Evolutionary conservation across 225 moss, liverwort and hornwort genomes (phyloP), one percentile per base, ranked within the genome.

Genomic region (Climacium dendroides): DNA sequence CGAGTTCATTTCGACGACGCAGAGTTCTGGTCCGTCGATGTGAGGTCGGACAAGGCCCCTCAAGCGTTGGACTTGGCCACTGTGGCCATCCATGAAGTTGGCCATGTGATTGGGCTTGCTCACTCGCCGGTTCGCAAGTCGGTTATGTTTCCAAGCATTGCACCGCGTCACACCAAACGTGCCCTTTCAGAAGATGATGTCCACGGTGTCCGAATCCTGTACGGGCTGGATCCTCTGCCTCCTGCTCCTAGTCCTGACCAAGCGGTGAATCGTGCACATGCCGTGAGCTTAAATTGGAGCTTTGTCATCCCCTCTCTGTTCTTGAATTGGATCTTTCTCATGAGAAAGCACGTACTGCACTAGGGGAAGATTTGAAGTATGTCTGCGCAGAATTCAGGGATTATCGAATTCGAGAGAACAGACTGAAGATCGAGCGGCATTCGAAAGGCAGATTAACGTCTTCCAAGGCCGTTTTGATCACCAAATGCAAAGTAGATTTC

Each of bases 141-240:
- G 20, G 92, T 94, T 59, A 93, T 94, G 94, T 94, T 91, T 87
- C 93, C 92, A 62, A 94, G 80, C 84, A 92, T 94, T 85, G 88
- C 90, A 34, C 92, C 93, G 18, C 90, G 87, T 80, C 90, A 87
- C 53, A 84, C 85, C 37, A 94, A 57, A 87, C 89, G 89, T 22
- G 71, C 62, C 41, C 90, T 93, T 79, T 90, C 93, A 13, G 88
- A 90, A 17, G 93, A 93, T 57, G 94, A 93, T 50, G 87, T 93
- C 24, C 85, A 87, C 79, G 94, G 93, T 35, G 85, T 89, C 63
- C 91, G 85, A 86, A 73, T 88, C 59, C 58, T 93, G 62, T 93
- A 93, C 37, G 94, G 93, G 32, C 53, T 89, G 63, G 93, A 70
- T 54, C 60, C 77, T 24, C 13, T 45, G 61, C 89, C 89, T 64